Conservation (phyloP, 345 rosid species). For the Orychophragmus violaceus region DNA sequence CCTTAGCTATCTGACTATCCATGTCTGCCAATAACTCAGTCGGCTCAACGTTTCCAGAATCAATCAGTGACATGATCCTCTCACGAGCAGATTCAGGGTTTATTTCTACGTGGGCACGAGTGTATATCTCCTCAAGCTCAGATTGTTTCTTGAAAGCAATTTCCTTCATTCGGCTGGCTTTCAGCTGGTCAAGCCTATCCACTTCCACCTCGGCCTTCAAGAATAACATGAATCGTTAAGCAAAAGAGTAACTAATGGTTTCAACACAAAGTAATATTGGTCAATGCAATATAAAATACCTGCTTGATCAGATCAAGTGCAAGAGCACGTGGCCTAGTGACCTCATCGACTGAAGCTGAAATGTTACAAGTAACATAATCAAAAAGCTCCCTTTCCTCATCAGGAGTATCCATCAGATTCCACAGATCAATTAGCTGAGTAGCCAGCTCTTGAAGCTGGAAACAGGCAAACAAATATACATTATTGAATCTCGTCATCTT, state of each 20-base stretch:
- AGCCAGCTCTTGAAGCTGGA: constrained; percentile 94
- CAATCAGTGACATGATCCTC: constrained; percentile 74
- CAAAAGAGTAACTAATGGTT: constrained; percentile 20
- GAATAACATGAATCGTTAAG: not conserved
- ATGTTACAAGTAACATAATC: constrained; percentile 86
- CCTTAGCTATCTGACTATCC: constrained; percentile 86
- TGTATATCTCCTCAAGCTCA: constrained; percentile 92
- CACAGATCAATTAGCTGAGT: constrained; percentile 82
- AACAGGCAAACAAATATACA: not conserved
- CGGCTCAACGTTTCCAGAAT: constrained; percentile 90
- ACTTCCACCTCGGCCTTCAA: constrained; percentile 90
- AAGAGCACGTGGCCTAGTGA: constrained; percentile 79
- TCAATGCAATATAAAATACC: constrained; percentile 36
- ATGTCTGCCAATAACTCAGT: constrained; percentile 83
- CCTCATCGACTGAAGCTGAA: constrained; percentile 83
- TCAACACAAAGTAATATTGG: not conserved
- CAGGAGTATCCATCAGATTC: constrained; percentile 96
- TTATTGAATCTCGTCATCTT: not conserved
- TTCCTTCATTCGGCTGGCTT: constrained; percentile 96
- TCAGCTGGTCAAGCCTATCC: constrained; percentile 88
- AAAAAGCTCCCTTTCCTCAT: constrained; percentile 77
- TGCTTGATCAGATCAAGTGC: constrained; percentile 88
- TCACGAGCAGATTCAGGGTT: constrained; percentile 83
- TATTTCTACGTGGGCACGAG: constrained; percentile 69
- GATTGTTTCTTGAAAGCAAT: constrained; percentile 87